These are phyloP conservation scores for Colletotrichum cereale DNA, from an alignment of 2,329 filamentous ascomycete species.

Conservation along the genomic window DNA sequence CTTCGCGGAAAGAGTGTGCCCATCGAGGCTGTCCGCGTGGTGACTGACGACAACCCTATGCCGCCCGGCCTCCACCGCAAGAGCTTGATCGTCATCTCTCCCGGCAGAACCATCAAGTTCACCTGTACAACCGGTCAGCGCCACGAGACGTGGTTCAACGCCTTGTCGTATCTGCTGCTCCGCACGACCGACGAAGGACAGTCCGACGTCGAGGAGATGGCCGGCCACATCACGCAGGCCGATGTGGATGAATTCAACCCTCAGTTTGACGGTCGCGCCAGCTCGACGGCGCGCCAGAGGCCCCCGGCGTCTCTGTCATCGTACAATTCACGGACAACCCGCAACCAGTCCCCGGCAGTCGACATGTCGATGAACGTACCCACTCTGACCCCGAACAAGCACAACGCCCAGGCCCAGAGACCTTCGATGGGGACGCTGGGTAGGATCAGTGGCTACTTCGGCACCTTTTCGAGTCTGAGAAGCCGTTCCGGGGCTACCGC, in stretches of 20 bases:
- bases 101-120: constrained; percentile 90
- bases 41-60: constrained; percentile 94
- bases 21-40: constrained; percentile 92
- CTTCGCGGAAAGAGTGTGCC: constrained; percentile 87
- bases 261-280: constrained; percentile 55
- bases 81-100: constrained; percentile 90
- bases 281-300: constrained; percentile 57
- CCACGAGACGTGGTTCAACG: constrained; percentile 99
- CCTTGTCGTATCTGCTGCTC: constrained; percentile 90
- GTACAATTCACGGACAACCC: constrained; percentile 80
- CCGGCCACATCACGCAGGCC: constrained; percentile 69
- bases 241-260: constrained; percentile 88
- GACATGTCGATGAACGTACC: constrained; percentile 65
- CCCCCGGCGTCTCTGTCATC: constrained; percentile 79
- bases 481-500: constrained; percentile 62
- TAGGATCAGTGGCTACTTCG: constrained; percentile 72
- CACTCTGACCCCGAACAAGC: constrained; percentile 66
- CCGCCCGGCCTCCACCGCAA: constrained; percentile 95
- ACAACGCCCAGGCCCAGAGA: constrained; percentile 50
- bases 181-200: constrained; percentile 77
- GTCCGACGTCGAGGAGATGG: constrained; percentile 70
- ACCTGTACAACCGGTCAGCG: constrained; percentile 93
- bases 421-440: constrained; percentile 64
- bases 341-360: constrained; percentile 71
- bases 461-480: constrained; percentile 66